Percentiles rank a stretch among this genome's conserved stretches.
Evolutionary conservation across 2,329 filamentous ascomycete species (phyloP).

Genomic region (Colletotrichum horii): DNA sequence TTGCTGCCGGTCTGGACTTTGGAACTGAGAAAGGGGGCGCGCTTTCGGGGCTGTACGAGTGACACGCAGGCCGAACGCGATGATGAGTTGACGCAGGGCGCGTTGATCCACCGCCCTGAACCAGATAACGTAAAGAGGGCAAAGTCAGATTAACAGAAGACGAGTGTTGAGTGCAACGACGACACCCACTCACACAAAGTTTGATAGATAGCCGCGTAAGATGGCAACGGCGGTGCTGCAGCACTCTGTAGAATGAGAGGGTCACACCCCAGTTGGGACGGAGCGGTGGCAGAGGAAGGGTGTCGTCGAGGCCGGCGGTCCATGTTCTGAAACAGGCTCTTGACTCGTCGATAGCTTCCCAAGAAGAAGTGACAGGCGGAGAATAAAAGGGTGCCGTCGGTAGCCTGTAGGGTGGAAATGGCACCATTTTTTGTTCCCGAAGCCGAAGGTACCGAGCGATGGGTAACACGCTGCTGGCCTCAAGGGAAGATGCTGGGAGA

Average conservation of each 20-base stretch:
- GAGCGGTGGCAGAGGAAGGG: background rate
- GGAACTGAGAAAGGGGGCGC: background rate
- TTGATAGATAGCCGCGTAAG: background rate
- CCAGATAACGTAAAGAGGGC: background rate
- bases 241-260: background rate
- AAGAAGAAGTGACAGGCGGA: background rate
- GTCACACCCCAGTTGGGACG: background rate
- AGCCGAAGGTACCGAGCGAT: constrained; percentile 8
- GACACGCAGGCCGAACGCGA: background rate
- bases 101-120: background rate
- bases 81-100: background rate
- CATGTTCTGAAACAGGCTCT: constrained; percentile 12
- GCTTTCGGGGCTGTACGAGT: background rate
- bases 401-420: constrained; percentile 1
- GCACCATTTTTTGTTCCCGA: constrained; percentile 11
- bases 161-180: background rate
- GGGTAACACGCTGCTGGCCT: background rate
- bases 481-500: constrained; percentile 10
- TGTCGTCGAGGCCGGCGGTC: background rate
- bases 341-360: background rate
- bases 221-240: background rate
- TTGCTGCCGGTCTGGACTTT: background rate
- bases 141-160: background rate
- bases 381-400: background rate
- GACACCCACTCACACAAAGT: background rate